Base-by-base conservation (phyloP, 768 basidiomycete species). In the Hebeloma cylindrosporum region DNA sequence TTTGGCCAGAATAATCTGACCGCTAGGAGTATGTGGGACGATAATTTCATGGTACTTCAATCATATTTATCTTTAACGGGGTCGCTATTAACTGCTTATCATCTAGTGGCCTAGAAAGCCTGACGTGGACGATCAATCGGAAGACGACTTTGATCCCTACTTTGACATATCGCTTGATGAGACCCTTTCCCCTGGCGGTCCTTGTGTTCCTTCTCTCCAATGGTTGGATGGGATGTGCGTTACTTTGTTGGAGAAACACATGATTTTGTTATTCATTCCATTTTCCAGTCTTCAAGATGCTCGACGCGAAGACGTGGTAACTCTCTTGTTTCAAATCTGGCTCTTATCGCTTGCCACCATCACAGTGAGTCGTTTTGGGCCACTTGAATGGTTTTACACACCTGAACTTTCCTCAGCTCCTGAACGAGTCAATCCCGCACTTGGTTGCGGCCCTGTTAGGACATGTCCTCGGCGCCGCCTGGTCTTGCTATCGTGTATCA, bases 361-460 rank as follows among this genome's bases (percentile, higher is more conserved):
- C 20, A 74, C 78, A 28, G 78, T 79, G 52, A 30, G 73, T 56
- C 23, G 31, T 25, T 11, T 22, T 20, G 20, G 9, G 11, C 8
- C 11, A 18, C 14, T 5, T 45, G 6, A n/a, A 7, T 13, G 16
- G 27, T 11, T 22, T 16, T n/a, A 20, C 43, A 45, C 35, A 18
- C 21, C 50, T 45, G 25, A 11, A 35, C 35, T 10, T 43, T 22
- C 17, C 22, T 10, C 41, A 80, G 78, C 63, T 80, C 31, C 45
- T 78, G 36, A 71, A 68, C 41, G 77, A 79, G 53, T 77, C 76
- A 0, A 65, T 76, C 27, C 78, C 79, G 5, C 76, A 78, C 51
- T 62, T 80, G 30, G 70, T 67, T 2, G 74, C 77, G 22, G 68
- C 70, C 2, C 47, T 80, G 7, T 64, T 63, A 16, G 75, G 73